Base-by-base conservation (phyloP, 2,329 filamentous ascomycete genomes). In the Pseudocercospora vitis region DNA sequence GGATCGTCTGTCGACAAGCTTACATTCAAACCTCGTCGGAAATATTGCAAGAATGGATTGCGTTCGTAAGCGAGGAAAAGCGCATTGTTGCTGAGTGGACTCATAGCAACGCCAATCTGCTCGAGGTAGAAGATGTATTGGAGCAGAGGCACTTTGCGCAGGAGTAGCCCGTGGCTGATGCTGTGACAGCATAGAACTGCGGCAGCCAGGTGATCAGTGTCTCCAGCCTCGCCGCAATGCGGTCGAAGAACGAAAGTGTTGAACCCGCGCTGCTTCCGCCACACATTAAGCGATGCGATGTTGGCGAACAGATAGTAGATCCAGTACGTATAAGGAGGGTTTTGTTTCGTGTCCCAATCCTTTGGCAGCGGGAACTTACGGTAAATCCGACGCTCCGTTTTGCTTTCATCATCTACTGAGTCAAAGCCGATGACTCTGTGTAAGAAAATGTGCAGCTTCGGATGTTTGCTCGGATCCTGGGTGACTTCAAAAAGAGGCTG, bases 251-350 rank as follows among this genome's bases (percentile, higher is more conserved):
- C 79, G 70, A 99, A 95, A 0, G 94, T 99, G 71, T 95, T 99
- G 80, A 97, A 96, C 0, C 91, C 91, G 47, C 92, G 86, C 68
- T 87, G 85, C 68, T 90, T 92, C 37, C 94, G 85, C 87, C 89
- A 96, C 54, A 87, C 82, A 69, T 99, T 99, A 63, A 99, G 80
- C 7, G 91, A 96, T 0, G 87, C 82, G 71, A 96, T 90, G 71
- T 99, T 99, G 59, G 94, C 86, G 67, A 94, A 97, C 49, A 97
- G 80, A 68, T 96, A 95, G 74, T 99, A 99, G 68, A 97, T 88
- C 94, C 94, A 99, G 74, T 99, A 99, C 70, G 88, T 96, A 75
- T 99, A 99, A 0, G 94, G 94, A 11, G 94, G 94, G 68, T 99
- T 99, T 72, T 97, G 91, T 65, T 88, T 91, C 0, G 90, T 91